Conservation (phyloP, 1,284 basidiomycete genomes). For the Apiotrichum sp. region DNA sequence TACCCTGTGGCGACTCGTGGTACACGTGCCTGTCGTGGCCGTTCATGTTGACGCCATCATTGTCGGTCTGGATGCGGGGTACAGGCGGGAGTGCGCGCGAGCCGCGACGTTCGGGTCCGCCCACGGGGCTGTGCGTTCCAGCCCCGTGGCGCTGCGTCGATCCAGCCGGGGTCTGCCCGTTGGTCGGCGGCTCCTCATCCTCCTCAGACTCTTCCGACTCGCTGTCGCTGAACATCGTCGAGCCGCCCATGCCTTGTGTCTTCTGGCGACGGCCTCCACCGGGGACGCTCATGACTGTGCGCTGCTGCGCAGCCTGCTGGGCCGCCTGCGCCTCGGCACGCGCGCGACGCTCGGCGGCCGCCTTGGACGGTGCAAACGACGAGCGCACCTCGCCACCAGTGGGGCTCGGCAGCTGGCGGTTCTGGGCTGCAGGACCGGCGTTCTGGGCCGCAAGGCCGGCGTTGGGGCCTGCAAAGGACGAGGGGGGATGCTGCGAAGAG, state of each 20-base stretch:
- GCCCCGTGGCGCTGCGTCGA: not conserved
- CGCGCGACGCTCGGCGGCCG: constrained; percentile 72
- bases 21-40: constrained; percentile 9
- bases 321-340: constrained; percentile 58
- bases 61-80: constrained; percentile 6
- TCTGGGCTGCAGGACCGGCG: no score
- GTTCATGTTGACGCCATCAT: not conserved
- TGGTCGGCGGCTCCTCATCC: constrained; percentile 56
- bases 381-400: constrained; percentile 53
- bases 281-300: constrained; percentile 52
- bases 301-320: constrained; percentile 57
- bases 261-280: constrained; percentile 30
- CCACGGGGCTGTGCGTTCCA: not conserved
- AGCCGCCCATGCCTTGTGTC: not conserved
- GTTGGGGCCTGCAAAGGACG: not conserved
- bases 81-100: constrained; percentile 26
- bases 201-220: constrained; percentile 50
- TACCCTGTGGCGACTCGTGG: not conserved
- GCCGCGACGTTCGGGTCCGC: constrained; percentile 1
- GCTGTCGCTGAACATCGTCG: constrained; percentile 5
- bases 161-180: not conserved
- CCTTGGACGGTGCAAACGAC: constrained; percentile 75
- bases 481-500: constrained; percentile 11
- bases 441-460: no score
- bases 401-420: not conserved